Evolutionary conservation across 805 yeast species (phyloP).

Genomic region (Suhomyces pyralidae): DNA sequence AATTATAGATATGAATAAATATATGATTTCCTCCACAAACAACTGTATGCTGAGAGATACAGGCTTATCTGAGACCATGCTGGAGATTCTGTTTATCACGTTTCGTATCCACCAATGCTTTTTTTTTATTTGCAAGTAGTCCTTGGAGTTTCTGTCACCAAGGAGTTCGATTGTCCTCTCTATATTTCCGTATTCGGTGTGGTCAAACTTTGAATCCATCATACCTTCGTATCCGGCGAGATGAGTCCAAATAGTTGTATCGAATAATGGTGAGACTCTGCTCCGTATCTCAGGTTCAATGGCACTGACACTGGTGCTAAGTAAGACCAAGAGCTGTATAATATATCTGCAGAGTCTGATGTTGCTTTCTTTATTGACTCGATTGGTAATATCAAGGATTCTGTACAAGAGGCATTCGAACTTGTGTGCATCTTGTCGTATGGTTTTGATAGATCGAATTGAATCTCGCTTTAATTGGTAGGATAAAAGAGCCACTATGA

Average conservation of each 20-base stretch:
- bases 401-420: slow-evolving; percentile 27
- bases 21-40: not conserved
- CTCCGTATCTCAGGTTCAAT: slow-evolving; percentile 13
- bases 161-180: not conserved
- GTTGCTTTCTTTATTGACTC: slow-evolving; percentile 6
- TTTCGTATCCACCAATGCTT: slow-evolving; percentile 7
- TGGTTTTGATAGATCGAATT: slow-evolving; percentile 4
- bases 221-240: slow-evolving; percentile 7
- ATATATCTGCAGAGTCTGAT: slow-evolving; percentile 14
- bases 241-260: slow-evolving; percentile 31
- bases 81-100: not conserved
- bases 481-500: slow-evolving; percentile 23
- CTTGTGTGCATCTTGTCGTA: slow-evolving; percentile 14
- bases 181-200: not conserved
- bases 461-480: not conserved
- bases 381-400: slow-evolving; percentile 20
- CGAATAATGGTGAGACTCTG: slow-evolving; percentile 26
- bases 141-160: not conserved
- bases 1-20: not conserved
- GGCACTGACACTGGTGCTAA: slow-evolving; percentile 12
- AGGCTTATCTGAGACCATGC: not conserved
- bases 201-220: not conserved
- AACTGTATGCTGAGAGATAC: not conserved
- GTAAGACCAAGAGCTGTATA: not conserved
- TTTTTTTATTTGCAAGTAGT: not conserved